Conservation (phyloP, 768 basidiomycete species). For the Phylloporus scabripes region DNA sequence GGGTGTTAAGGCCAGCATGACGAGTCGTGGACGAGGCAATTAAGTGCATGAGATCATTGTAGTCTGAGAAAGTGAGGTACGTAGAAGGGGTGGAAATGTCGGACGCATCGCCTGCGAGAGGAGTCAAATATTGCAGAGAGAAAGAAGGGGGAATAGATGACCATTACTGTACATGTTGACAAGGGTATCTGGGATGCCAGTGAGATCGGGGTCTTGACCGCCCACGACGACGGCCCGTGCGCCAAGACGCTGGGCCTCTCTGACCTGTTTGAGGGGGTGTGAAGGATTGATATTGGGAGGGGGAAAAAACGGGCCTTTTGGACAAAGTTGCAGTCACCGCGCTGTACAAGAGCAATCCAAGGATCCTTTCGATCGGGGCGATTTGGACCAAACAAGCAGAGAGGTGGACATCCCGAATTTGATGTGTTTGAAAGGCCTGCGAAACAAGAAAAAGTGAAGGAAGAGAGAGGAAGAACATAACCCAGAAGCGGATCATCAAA, state of each 20-base stretch:
- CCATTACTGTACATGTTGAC: conserved; percentile 93
- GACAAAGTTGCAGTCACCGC: conserved; percentile 87
- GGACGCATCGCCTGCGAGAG: conserved; percentile 65
- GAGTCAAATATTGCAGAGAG: conserved; percentile 8
- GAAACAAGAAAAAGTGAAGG: conserved; percentile 54
- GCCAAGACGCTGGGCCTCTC: conserved; percentile 64
- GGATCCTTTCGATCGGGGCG: conserved; percentile 58
- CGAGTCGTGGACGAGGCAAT: conserved; percentile 73
- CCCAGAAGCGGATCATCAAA: conserved; percentile 63
- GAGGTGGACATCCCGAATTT: conserved; percentile 63
- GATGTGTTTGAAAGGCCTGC: neutral
- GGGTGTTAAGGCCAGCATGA: conserved; percentile 68
- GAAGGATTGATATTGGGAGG: conserved; percentile 14
- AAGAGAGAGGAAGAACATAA: conserved; percentile 65
- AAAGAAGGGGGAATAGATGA: conserved; percentile 38
- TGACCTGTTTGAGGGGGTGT: conserved; percentile 26
- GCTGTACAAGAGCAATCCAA: conserved; percentile 89
- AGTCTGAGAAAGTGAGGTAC: conserved; percentile 84
- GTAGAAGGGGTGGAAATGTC: conserved; percentile 82
- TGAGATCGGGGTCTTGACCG: conserved; percentile 62
- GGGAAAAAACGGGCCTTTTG: conserved; percentile 56
- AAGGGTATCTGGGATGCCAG: conserved; percentile 67
- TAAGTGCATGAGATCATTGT: conserved; percentile 59
- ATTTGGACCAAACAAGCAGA: conserved; percentile 53
- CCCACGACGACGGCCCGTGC: conserved; percentile 92